Conservation (phyloP, 345 rosid genomes). For the Gossypium mustelinum region DNA sequence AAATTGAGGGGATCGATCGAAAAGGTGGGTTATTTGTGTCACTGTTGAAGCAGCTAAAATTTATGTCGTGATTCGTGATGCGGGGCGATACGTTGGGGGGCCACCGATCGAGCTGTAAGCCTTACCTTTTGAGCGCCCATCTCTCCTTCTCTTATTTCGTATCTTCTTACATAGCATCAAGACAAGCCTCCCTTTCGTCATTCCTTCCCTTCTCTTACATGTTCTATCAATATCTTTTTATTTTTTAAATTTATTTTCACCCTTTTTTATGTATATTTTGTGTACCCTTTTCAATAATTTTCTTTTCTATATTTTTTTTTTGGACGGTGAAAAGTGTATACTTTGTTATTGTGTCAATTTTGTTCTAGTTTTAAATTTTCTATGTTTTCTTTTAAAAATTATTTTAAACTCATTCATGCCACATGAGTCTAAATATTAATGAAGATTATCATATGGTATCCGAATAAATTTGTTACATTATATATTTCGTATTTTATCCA, state of each 20-base stretch:
- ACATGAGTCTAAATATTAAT: too few species aligned
- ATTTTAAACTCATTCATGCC: too few species aligned
- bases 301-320: neutral
- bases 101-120: conserved; percentile 14
- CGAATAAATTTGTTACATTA: too few species aligned
- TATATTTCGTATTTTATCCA: too few species aligned
- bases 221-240: neutral
- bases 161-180: conserved; percentile 19
- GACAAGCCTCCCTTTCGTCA: conserved; percentile 23
- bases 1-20: neutral
- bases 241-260: neutral
- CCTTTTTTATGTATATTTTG: neutral
- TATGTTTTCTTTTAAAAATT: too few species aligned
- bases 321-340: neutral
- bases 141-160: conserved; percentile 28
- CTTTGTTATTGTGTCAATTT: neutral
- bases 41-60: conserved; percentile 10
- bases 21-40: neutral
- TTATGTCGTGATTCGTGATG: conserved; percentile 18
- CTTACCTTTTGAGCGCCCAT: conserved; percentile 19
- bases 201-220: neutral
- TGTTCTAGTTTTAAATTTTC: neutral
- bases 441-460: too few species aligned
- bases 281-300: neutral
- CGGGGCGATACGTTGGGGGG: conserved; percentile 14